These are phyloP conservation scores for Plectosphaerella cucumerina DNA, from an alignment of 2,329 filamentous ascomycete genomes.

Conservation along the genomic window DNA sequence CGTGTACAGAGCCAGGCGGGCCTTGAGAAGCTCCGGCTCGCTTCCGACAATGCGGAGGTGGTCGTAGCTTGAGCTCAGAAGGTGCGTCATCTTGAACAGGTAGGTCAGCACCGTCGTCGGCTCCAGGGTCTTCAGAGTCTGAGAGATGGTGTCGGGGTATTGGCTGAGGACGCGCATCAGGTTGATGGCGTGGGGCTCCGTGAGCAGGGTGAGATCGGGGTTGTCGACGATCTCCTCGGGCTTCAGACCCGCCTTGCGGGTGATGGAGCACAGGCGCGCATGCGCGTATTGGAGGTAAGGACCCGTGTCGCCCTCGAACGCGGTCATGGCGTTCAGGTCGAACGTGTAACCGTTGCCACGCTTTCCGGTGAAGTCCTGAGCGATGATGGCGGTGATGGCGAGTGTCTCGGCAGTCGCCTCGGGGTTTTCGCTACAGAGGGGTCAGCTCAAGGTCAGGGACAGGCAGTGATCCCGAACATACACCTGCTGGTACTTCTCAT, in stretches of 20 bases:
- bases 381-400: slow-evolving; percentile 94
- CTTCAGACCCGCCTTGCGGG: slow-evolving; percentile 49
- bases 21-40: slow-evolving; percentile 65
- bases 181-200: slow-evolving; percentile 67
- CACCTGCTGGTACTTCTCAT: slow-evolving; percentile 85
- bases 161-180: slow-evolving; percentile 73
- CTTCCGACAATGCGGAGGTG: slow-evolving; percentile 78
- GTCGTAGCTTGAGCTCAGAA: slow-evolving; percentile 76
- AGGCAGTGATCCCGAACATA: neutral
- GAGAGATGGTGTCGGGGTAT: slow-evolving; percentile 81
- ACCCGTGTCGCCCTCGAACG: slow-evolving; percentile 74
- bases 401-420: slow-evolving; percentile 78
- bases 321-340: slow-evolving; percentile 48
- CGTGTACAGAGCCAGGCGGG: slow-evolving; percentile 75
- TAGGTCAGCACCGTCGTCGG: slow-evolving; percentile 57
- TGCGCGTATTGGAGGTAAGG: slow-evolving; percentile 83
- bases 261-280: slow-evolving; percentile 64
- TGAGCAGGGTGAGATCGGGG: slow-evolving; percentile 65
- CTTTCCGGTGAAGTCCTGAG: slow-evolving; percentile 97
- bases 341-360: slow-evolving; percentile 68
- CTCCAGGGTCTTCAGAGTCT: slow-evolving; percentile 81
- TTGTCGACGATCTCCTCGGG: slow-evolving; percentile 50
- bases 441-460: neutral
- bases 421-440: slow-evolving; percentile 57
- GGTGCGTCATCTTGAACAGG: slow-evolving; percentile 83